These are phyloP conservation scores for Coemansia sp. DNA, from an alignment of 192 early-diverging fungal genomes.

Conservation along the genomic window DNA sequence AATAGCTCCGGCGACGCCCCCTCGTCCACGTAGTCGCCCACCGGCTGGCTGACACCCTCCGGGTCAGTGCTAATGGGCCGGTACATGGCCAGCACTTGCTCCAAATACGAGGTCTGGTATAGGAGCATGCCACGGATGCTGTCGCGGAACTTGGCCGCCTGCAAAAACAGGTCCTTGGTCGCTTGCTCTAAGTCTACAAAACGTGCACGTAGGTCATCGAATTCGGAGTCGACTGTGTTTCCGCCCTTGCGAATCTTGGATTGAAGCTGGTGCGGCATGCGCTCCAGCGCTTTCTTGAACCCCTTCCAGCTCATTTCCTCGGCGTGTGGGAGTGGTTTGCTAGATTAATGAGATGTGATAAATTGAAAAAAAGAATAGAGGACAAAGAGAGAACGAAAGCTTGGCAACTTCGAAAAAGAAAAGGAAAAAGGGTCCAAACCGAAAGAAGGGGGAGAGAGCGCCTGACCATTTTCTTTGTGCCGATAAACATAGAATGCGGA, in stretches of 20 bases:
- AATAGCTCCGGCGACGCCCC: slow-evolving; percentile 59
- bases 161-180: slow-evolving; percentile 62
- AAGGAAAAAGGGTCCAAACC: not conserved
- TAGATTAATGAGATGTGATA: not conserved
- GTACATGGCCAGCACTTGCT: slow-evolving; percentile 61
- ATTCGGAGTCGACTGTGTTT: slow-evolving; percentile 69
- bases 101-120: slow-evolving; percentile 63
- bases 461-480: not conserved
- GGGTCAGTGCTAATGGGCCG: slow-evolving; percentile 56
- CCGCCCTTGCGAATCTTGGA: slow-evolving; percentile 62
- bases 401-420: not conserved
- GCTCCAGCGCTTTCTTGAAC: slow-evolving; percentile 75
- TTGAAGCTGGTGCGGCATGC: slow-evolving; percentile 76
- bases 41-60: slow-evolving; percentile 42
- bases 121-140: slow-evolving; percentile 60
- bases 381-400: slow-evolving; percentile 8
- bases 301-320: slow-evolving; percentile 69
- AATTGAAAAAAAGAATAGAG: not conserved
- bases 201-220: slow-evolving; percentile 59
- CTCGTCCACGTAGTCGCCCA: slow-evolving; percentile 54
- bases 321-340: slow-evolving; percentile 2
- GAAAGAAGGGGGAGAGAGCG: not conserved
- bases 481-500: not conserved
- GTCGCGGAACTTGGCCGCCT: slow-evolving; percentile 71
- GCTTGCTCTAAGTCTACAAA: slow-evolving; percentile 64